Base-by-base conservation (phyloP, 805 yeast species). In the Yarrowia sp. region DNA sequence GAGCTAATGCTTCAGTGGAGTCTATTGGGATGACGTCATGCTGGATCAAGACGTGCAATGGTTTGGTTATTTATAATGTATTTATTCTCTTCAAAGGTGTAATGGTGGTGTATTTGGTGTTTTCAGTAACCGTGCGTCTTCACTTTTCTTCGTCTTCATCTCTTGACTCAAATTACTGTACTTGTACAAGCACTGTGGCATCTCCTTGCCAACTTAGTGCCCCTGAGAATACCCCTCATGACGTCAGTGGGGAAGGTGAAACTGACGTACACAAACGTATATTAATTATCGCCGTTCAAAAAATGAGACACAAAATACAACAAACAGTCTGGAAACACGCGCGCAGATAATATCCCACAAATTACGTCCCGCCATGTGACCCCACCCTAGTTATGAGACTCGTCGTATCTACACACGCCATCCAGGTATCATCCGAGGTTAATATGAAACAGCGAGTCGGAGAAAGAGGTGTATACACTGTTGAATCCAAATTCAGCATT, bases 1-100 rank as follows among this genome's bases (percentile, higher is more conserved):
- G 42, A 50, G 56, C 42, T 50, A 50, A 50, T 50, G 55, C 12
- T 24, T 13, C 14, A 15, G 34, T 20, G n/a, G 50, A 46, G 50
- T 24, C 55, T 49, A 49, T 33, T 9, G 4, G 2, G 14, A 50
- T 50, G 56, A 50, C 56, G 56, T 50, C 56, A 50, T 19, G 20
- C 34, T 15, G 15, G 34, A 10, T 9, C 17, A 9, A 17, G 5
- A 19, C 17, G 20, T 10, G 24, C 46, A 8, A 9, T 36, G 36
- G 6, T 30, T 33, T 49, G 12, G 33, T 49, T 49, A 47, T 47
- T 30, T 20, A 9, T 24, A 24, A 24, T 47, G 24, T 9, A 46
- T 46, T 46, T 46, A 46, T 46, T 43, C 24, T 17, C 10, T 8
- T 24, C 30, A 7, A 24, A 4, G 3, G 30, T 24, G 30, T n/a